Evolutionary conservation across 2,329 filamentous ascomycete species (phyloP).

Genomic region (Ustulina deusta): DNA sequence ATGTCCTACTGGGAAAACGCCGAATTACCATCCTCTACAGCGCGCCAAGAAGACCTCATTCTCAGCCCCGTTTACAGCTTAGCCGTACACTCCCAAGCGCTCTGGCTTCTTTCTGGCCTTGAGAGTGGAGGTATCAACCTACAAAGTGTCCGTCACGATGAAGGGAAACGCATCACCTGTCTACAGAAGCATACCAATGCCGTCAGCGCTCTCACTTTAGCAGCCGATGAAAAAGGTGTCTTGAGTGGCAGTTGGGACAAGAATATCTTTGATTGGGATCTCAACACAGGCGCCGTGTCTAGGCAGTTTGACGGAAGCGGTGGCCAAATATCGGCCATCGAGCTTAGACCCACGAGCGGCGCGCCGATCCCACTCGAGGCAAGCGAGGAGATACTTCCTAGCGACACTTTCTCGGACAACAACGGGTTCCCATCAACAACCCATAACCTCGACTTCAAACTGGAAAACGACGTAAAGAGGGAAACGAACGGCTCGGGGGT

Average conservation of each 20-base stretch:
- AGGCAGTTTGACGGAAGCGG: slow-evolving; percentile 82
- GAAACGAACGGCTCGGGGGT: slow-evolving; percentile 51
- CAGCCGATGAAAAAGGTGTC: slow-evolving; percentile 86
- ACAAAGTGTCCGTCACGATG: slow-evolving; percentile 92
- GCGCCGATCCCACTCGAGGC: slow-evolving; percentile 81
- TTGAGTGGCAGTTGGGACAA: slow-evolving; percentile 98
- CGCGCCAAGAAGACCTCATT: slow-evolving; percentile 67
- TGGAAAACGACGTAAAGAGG: slow-evolving; percentile 50
- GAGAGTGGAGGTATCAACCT: slow-evolving; percentile 94
- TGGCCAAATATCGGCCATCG: slow-evolving; percentile 88
- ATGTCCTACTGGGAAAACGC: slow-evolving; percentile 99
- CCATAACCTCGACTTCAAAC: slow-evolving; percentile 58
- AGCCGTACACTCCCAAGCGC: slow-evolving; percentile 86
- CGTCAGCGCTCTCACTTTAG: slow-evolving; percentile 85
- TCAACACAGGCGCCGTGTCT: slow-evolving; percentile 84
- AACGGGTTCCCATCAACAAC: slow-evolving; percentile 72
- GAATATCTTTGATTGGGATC: slow-evolving; percentile 91
- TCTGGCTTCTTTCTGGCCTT: slow-evolving; percentile 91
- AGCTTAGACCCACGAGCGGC: slow-evolving; percentile 82
- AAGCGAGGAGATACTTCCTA: slow-evolving; percentile 66
- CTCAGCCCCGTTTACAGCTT: slow-evolving; percentile 95
- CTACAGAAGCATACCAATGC: slow-evolving; percentile 89
- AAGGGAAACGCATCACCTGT: slow-evolving; percentile 87
- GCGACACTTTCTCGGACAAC: slow-evolving; percentile 81
- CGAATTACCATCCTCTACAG: slow-evolving; percentile 66